Evolutionary conservation across 192 early-diverging fungal species (phyloP).

Genomic region (Geosiphon pyriformis): DNA sequence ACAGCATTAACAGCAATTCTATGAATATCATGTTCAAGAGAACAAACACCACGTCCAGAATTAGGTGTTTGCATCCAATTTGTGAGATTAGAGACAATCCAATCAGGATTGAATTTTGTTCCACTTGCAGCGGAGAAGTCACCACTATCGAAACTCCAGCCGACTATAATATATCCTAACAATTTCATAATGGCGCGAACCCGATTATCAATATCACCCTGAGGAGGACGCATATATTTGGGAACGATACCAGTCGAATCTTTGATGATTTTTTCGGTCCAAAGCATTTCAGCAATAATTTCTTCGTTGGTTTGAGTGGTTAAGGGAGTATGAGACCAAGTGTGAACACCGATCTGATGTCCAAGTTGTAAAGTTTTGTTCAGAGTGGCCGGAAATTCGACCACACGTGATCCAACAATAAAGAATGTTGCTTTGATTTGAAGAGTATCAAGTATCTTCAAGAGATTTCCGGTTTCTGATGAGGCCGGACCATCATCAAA

Average conservation of each 20-base stretch:
- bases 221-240: conserved; percentile 46
- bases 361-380: conserved; percentile 20
- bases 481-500: conserved; percentile 49
- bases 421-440: conserved; percentile 44
- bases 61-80: conserved; percentile 20
- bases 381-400: conserved; percentile 34
- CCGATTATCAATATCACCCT: conserved; percentile 69
- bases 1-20: conserved; percentile 26
- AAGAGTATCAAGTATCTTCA: conserved; percentile 39
- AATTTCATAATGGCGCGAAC: conserved; percentile 54
- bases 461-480: conserved; percentile 10
- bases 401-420: conserved; percentile 39
- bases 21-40: conserved; percentile 42
- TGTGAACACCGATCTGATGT: conserved; percentile 49
- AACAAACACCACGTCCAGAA: conserved; percentile 28
- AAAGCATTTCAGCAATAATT: conserved; percentile 57
- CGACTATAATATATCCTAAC: conserved; percentile 43
- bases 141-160: conserved; percentile 26
- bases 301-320: conserved; percentile 54
- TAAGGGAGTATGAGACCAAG: conserved; percentile 55
- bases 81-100: neutral
- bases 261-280: conserved; percentile 47
- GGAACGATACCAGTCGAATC: conserved; percentile 43
- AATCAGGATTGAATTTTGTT: neutral
- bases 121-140: neutral